Base-by-base conservation (phyloP, 768 basidiomycete species). In the Roridomyces roridus region DNA sequence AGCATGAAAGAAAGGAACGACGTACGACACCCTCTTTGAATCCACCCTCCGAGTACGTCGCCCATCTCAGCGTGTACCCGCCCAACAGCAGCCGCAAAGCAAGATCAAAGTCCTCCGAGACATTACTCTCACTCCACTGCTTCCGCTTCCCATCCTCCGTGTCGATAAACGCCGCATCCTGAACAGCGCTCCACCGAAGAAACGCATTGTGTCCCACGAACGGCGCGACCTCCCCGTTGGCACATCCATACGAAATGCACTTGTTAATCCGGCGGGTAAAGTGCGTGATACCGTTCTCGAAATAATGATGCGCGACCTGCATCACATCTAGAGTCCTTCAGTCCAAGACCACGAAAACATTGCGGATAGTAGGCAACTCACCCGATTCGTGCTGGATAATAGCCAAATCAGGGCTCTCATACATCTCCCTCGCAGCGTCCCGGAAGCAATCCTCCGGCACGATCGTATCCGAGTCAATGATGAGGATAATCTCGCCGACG, bases 321-420 rank as follows among this genome's bases (percentile, higher is more conserved):
- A 94, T 91, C 59, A 94, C 92, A 65, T 91, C 87, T 77, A 59
- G 25, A 5, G 8, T 2, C 6, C 63, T 7, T 21, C 23, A 26
- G 7, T 31, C 14, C 45, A 55, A 42, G 40, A 37, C 18, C 39
- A 26, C 21, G 51, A 17, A 34, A 23, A 4, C 21, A n/a, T n/a
- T n/a, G 15, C 5, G 24, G 6, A 28, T 15, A n/a, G 44, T 31
- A 52, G 25, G 21, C 20, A 34, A 37, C 73, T 52, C 51, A 78
- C 85, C 89, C 2, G 89, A 91, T 64, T 90, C 90, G 68, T 96
- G 93, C 68, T 95, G 94, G 63, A 96, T 89, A 72, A 96, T 94
- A 2, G 88, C 91, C 23, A 94, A 80, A 36, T 92, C 88, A 0
- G 88, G 89, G 46, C 85, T 87, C 68, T 87, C 86, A 50, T 79